These are phyloP conservation scores for Metschnikowia baotianmanensis DNA, from an alignment of 805 yeast species.

Conservation along the genomic window DNA sequence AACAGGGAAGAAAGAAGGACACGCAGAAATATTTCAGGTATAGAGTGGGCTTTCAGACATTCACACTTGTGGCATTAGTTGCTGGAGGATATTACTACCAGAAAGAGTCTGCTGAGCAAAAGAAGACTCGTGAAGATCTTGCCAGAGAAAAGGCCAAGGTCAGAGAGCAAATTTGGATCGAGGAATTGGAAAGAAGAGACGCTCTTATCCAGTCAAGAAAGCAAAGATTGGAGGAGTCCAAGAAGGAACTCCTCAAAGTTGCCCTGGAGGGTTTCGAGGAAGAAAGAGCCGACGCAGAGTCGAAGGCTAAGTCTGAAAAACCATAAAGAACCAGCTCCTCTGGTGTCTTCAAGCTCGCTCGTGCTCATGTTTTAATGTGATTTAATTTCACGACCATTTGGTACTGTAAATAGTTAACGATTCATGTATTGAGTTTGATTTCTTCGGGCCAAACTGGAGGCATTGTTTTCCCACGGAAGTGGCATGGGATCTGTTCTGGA, in stretches of 20 bases:
- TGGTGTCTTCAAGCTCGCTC: not conserved
- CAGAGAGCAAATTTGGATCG: slow-evolving; percentile 86
- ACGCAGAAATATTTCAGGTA: slow-evolving; percentile 88
- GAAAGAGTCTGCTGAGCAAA: slow-evolving; percentile 41
- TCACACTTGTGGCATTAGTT: slow-evolving; percentile 77
- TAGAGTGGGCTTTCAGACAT: slow-evolving; percentile 85
- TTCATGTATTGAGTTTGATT: slow-evolving; percentile 2
- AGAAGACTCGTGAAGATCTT: slow-evolving; percentile 52
- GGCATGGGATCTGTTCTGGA: slow-evolving; percentile 1
- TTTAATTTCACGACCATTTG: not conserved
- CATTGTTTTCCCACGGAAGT: not conserved
- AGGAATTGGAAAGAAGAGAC: slow-evolving; percentile 86
- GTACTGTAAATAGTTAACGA: slow-evolving; percentile 10
- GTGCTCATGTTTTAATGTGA: not conserved
- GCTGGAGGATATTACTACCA: slow-evolving; percentile 76
- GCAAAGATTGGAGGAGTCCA: slow-evolving; percentile 59
- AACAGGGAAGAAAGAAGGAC: slow-evolving; percentile 64
- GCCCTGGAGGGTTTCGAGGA: slow-evolving; percentile 34
- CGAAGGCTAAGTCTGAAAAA: not conserved
- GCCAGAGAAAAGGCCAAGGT: slow-evolving; percentile 75
- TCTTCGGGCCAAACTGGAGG: not conserved
- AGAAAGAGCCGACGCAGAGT: slow-evolving; percentile 11
- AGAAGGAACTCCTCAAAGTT: slow-evolving; percentile 37
- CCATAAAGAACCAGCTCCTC: not conserved
- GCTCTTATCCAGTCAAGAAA: slow-evolving; percentile 64